Percentiles rank a stretch among this genome's conserved stretches.
phyloP scores from a whole-genome alignment of 1,139 yeast species.

The Saccharomycopsis hybrid region DNA sequence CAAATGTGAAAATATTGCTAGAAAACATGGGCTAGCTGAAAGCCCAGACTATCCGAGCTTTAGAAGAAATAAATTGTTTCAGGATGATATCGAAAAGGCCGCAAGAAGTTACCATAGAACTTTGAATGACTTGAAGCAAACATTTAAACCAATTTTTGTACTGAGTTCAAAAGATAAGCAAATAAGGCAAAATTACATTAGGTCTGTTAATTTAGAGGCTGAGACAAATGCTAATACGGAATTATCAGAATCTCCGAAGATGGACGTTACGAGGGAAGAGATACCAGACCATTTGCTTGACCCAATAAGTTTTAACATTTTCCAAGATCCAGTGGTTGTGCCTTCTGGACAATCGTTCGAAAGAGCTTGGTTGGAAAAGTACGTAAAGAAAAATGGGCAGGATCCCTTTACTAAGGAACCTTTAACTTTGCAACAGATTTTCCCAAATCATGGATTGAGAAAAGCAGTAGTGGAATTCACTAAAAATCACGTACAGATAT shows the following conservation, averaged over 20 bases:
- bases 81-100: not conserved
- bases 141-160: not conserved
- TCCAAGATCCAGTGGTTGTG: slow-evolving; percentile 2
- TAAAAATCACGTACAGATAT: too few species aligned
- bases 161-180: not conserved
- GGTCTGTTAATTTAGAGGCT: not conserved
- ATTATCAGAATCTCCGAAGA: too few species aligned
- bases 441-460: not conserved
- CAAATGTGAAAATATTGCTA: not conserved
- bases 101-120: not conserved
- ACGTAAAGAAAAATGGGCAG: not conserved
- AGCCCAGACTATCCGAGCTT: not conserved
- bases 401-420: slow-evolving; percentile 7
- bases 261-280: slow-evolving; percentile 1
- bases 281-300: slow-evolving; percentile 4
- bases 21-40: not conserved
- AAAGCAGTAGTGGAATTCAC: not conserved
- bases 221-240: not conserved
- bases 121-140: not conserved
- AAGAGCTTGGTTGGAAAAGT: not conserved
- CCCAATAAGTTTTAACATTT: not conserved
- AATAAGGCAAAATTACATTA: not conserved
- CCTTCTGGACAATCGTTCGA: slow-evolving; percentile 4
- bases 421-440: not conserved
- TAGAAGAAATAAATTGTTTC: not conserved